A percentile compares a stretch with the other conserved stretches of the same genome.
Conservation (phyloP, 768 basidiomycete genomes). For the Clavaria fumosa region DNA sequence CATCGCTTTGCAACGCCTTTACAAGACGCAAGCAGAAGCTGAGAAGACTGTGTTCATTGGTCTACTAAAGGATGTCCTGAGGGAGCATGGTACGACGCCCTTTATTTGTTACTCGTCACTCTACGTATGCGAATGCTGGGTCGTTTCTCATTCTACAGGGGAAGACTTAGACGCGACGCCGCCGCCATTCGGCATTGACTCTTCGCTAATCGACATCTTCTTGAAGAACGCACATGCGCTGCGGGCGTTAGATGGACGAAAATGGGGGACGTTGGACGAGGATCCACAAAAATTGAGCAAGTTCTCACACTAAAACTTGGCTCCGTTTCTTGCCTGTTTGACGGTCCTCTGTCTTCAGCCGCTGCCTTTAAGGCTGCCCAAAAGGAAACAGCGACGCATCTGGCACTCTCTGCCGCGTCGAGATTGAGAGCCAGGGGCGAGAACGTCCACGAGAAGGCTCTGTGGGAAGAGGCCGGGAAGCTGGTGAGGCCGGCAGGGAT, state of each 20-base stretch:
- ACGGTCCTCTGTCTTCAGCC: too few relatives aligned
- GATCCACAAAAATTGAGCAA: too few relatives aligned
- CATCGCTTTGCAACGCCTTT: conserved; percentile 75
- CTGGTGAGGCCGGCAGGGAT: conserved; percentile 38
- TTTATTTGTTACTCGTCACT: too few relatives aligned
- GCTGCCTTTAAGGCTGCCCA: too few relatives aligned
- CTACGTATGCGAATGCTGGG: too few relatives aligned
- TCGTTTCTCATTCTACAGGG: too few relatives aligned
- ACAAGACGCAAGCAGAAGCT: conserved; percentile 58
- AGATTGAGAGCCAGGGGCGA: conserved; percentile 18
- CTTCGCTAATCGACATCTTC: conserved; percentile 50
- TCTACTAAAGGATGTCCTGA: conserved; percentile 29
- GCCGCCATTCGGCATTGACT: too few relatives aligned
- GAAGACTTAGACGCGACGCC: too few relatives aligned
- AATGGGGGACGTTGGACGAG: conserved; percentile 40
- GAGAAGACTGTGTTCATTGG: conserved; percentile 47
- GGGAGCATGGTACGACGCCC: too few relatives aligned
- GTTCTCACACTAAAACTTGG: too few relatives aligned
- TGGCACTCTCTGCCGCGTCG: conserved; percentile 53
- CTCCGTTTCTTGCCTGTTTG: too few relatives aligned
- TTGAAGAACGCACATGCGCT: conserved; percentile 71
- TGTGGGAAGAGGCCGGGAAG: conserved; percentile 31
- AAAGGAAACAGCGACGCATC: conserved; percentile 50
- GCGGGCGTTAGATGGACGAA: conserved; percentile 45
- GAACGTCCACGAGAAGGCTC: conserved; percentile 36